phyloP scores from a whole-genome alignment of 768 basidiomycete species.

The Russula ochroleuca region DNA sequence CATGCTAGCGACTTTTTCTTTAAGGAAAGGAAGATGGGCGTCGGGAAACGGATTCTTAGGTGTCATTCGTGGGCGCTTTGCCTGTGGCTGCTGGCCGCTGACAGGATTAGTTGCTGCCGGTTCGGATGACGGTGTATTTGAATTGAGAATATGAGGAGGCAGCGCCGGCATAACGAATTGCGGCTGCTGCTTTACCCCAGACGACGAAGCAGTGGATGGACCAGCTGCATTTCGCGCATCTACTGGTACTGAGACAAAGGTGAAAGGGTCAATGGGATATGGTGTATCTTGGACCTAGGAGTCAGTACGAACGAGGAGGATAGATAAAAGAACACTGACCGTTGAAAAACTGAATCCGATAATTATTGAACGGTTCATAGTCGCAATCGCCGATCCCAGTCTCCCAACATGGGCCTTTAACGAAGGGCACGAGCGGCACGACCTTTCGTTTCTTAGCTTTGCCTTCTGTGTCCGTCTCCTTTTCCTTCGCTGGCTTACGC shows the following conservation, averaged over 20 bases:
- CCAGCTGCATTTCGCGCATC: constrained; percentile 39
- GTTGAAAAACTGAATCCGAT: constrained; percentile 79
- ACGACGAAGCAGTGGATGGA: constrained; percentile 26
- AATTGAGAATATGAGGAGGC: constrained; percentile 29
- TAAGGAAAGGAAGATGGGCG: constrained; percentile 52
- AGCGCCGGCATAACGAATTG: constrained; percentile 44
- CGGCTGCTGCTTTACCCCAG: constrained; percentile 29
- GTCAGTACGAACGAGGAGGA: not conserved
- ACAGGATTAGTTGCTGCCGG: constrained; percentile 23
- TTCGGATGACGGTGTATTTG: constrained; percentile 17
- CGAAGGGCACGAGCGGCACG: constrained; percentile 72
- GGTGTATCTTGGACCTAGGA: constrained; percentile 52
- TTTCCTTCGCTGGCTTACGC: constrained; percentile 45
- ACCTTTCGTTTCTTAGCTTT: constrained; percentile 74
- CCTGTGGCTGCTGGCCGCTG: constrained; percentile 25
- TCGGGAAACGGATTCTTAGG: constrained; percentile 69
- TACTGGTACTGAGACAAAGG: constrained; percentile 51
- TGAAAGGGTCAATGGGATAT: constrained; percentile 73
- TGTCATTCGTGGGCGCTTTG: constrained; percentile 28
- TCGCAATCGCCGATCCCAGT: constrained; percentile 57
- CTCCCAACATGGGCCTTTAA: constrained; percentile 84
- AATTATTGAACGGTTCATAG: constrained; percentile 66
- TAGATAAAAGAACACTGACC: constrained; percentile 44
- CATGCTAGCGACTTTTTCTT: constrained; percentile 58
- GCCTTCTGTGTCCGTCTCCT: constrained; percentile 54